A percentile compares a stretch with the other conserved stretches of the same genome.
phyloP scores from a whole-genome alignment of 1,139 yeast genomes.

The Candida dubliniensis region DNA sequence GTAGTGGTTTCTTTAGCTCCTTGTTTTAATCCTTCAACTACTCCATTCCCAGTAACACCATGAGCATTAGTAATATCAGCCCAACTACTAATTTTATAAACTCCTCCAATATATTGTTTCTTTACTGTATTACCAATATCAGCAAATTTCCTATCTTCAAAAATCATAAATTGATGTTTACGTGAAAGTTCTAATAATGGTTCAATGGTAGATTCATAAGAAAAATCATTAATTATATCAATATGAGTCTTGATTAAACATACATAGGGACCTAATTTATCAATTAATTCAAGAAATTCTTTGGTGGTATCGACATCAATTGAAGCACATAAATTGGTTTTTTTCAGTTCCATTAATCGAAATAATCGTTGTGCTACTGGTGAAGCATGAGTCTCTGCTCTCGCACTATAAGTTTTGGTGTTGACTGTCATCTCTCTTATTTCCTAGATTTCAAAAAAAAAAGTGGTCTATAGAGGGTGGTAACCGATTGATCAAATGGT shows the following conservation, averaged over 20 bases:
- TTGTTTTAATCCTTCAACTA: conserved; percentile 81
- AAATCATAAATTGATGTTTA: conserved; percentile 81
- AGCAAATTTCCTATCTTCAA: conserved; percentile 97
- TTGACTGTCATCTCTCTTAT: conserved; percentile 19
- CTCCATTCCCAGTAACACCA: conserved; percentile 94
- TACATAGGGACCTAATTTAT: conserved; percentile 83
- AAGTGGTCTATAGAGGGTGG: no score
- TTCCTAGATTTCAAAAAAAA: no score
- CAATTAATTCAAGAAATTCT: conserved; percentile 72
- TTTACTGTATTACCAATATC: conserved; percentile 99
- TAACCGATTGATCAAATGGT: no score
- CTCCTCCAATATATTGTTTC: conserved; percentile 89
- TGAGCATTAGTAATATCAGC: conserved; percentile 97
- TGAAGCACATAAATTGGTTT: conserved; percentile 94
- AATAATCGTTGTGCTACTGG: conserved; percentile 79
- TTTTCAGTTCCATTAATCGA: conserved; percentile 70
- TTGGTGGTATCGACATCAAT: conserved; percentile 80
- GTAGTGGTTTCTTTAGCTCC: conserved; percentile 74
- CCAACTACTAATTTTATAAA: conserved; percentile 88
- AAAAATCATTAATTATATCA: conserved; percentile 87
- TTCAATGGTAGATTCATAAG: conserved; percentile 71
- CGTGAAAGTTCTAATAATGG: conserved; percentile 71
- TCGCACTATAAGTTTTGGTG: conserved; percentile 52
- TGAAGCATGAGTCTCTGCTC: conserved; percentile 72
- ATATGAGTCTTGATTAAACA: conserved; percentile 94